Conservation (phyloP, 805 yeast genomes). For the Kuraishia cidri region DNA sequence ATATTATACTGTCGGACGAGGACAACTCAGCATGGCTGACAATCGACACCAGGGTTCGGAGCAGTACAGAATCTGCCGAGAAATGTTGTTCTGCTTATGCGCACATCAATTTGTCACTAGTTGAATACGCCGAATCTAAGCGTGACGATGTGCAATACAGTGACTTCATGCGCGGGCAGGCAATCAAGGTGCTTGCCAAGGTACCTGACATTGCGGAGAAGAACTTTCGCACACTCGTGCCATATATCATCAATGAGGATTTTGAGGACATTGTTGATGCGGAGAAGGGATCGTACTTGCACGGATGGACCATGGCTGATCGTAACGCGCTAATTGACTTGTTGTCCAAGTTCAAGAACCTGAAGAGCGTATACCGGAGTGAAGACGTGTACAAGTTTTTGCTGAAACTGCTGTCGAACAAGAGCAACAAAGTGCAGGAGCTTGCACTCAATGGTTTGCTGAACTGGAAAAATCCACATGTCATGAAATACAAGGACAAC, state of each 20-base stretch:
- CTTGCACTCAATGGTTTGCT: constrained; percentile 63
- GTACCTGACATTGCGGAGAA: constrained; percentile 67
- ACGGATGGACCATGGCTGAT: constrained; percentile 2
- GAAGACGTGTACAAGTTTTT: constrained; percentile 45
- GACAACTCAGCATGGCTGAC: too few relatives aligned
- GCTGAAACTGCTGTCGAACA: constrained; percentile 50
- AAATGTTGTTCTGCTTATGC: too few relatives aligned
- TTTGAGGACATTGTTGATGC: constrained; percentile 19
- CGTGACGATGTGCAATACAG: constrained; percentile 7
- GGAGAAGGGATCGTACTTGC: too few relatives aligned
- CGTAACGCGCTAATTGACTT: constrained; percentile 45
- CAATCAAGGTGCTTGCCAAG: constrained; percentile 43
- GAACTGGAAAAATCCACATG: constrained; percentile 47
- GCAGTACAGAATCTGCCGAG: too few relatives aligned
- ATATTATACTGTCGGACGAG: too few relatives aligned
- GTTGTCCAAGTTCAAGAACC: constrained; percentile 55
- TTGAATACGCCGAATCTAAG: background rate
- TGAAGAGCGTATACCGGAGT: constrained; percentile 43
- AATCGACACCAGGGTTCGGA: too few relatives aligned
- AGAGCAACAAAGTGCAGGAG: constrained; percentile 55
- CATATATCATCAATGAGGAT: constrained; percentile 38
- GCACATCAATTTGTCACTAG: background rate
- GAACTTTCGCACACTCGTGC: constrained; percentile 46
- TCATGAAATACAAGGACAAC: constrained; percentile 66
- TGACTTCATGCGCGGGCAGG: constrained; percentile 42